Conservation (phyloP, 2,329 filamentous ascomycete species). For the Knoxdaviesia proteae region DNA sequence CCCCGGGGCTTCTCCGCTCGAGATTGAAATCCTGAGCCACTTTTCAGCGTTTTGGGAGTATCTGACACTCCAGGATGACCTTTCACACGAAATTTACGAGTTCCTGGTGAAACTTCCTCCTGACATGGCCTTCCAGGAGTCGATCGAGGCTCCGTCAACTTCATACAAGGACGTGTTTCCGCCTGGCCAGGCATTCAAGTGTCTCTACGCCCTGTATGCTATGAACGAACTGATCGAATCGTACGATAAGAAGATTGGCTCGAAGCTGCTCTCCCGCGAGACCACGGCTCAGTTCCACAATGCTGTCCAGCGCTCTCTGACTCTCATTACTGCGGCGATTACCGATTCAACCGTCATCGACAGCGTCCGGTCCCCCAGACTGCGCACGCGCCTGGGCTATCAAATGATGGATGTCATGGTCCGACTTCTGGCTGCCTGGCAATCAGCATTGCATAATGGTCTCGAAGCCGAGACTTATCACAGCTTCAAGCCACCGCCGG, state of each 20-base stretch:
- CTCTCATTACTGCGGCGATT: slow-evolving; percentile 37
- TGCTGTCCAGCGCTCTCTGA: too few relatives aligned
- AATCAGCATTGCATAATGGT: too few relatives aligned
- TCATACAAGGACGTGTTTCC: slow-evolving; percentile 45
- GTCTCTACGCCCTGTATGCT: slow-evolving; percentile 50
- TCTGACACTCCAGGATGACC: slow-evolving; percentile 48
- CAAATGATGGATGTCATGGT: slow-evolving; percentile 1
- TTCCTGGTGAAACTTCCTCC: slow-evolving; percentile 53
- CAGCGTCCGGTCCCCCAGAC: slow-evolving; percentile 4
- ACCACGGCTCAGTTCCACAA: too few relatives aligned
- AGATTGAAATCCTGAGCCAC: slow-evolving; percentile 60
- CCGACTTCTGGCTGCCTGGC: too few relatives aligned
- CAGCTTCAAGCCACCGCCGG: too few relatives aligned
- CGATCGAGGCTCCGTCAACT: slow-evolving; percentile 32
- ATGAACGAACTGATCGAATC: slow-evolving; percentile 38
- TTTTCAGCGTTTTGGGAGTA: slow-evolving; percentile 72
- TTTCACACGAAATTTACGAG: slow-evolving; percentile 51
- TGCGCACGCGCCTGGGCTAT: slow-evolving; percentile 1
- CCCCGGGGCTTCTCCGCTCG: slow-evolving; percentile 38
- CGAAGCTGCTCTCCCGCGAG: too few relatives aligned
- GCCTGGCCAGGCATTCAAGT: slow-evolving; percentile 46
- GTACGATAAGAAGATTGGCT: too few relatives aligned
- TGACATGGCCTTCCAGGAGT: slow-evolving; percentile 37
- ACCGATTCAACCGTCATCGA: slow-evolving; percentile 32
- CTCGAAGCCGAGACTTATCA: too few relatives aligned